These are phyloP conservation scores for Elaeis guineensis DNA, from an alignment of 176 grass and related monocot species.

Conservation along the genomic window DNA sequence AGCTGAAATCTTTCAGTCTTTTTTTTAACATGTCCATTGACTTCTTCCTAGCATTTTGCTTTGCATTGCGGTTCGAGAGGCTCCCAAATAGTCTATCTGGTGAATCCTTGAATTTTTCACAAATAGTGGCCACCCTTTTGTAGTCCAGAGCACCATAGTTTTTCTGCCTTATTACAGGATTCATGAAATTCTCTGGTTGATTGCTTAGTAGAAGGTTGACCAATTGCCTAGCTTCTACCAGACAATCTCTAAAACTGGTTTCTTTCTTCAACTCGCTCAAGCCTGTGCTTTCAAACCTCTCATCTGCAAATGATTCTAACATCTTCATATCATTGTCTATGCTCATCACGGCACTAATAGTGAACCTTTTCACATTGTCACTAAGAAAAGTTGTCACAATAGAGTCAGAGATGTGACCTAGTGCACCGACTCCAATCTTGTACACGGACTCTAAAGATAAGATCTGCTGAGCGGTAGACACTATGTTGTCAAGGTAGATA, in stretches of 20 bases:
- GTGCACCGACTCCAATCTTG: conserved; percentile 61
- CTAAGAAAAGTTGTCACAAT: conserved; percentile 71
- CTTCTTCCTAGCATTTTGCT: conserved; percentile 71
- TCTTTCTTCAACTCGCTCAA: conserved; percentile 59
- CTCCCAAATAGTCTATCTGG: conserved; percentile 76
- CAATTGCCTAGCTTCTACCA: conserved; percentile 79
- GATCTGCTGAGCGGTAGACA: conserved; percentile 67
- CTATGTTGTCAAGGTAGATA: conserved; percentile 54
- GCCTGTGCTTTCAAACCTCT: conserved; percentile 60
- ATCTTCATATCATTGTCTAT: conserved; percentile 77
- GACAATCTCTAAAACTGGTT: conserved; percentile 57
- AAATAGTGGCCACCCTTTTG: conserved; percentile 68
- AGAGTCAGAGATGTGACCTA: conserved; percentile 64
- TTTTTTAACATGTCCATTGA: conserved; percentile 89
- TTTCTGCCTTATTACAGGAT: conserved; percentile 76
- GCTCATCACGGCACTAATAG: conserved; percentile 54
- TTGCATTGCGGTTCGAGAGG: conserved; percentile 54
- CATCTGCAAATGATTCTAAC: conserved; percentile 71
- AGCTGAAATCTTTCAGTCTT: conserved; percentile 90
- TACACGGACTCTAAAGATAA: conserved; percentile 71
- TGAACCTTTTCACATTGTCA: conserved; percentile 83
- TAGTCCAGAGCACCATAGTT: conserved; percentile 77
- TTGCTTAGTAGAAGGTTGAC: conserved; percentile 87
- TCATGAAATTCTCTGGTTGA: conserved; percentile 92
- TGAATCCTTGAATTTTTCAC: conserved; percentile 88